A percentile compares a stretch with the other conserved stretches of the same genome.
Evolutionary conservation across 768 basidiomycete genomes (phyloP).

Genomic region (Tremella fuciformis): DNA sequence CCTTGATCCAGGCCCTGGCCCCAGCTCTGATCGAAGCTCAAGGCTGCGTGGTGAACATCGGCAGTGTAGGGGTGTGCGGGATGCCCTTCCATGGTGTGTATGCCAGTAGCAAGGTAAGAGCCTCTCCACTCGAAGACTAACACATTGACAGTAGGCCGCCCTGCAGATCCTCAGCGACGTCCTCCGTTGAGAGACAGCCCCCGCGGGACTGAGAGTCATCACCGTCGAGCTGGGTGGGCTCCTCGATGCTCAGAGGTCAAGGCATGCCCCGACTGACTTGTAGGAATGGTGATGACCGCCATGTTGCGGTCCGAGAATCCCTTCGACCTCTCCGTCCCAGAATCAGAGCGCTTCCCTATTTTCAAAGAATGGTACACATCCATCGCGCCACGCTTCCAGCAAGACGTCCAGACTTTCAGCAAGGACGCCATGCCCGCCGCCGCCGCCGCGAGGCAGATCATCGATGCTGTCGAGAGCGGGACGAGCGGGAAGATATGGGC

Average conservation of each 20-base stretch:
- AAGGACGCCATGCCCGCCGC: background rate
- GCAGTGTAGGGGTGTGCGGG: conserved; percentile 10
- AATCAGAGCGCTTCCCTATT: background rate
- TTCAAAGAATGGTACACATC: background rate
- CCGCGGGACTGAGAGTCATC: conserved; percentile 18
- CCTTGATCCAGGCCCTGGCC: conserved; percentile 10
- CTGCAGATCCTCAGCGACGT: conserved; percentile 5
- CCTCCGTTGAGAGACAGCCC: conserved; percentile 9
- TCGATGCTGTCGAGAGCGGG: conserved; percentile 15
- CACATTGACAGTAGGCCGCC: conserved; percentile 10
- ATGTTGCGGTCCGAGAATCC: background rate
- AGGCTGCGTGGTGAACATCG: conserved; percentile 14
- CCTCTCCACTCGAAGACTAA: background rate
- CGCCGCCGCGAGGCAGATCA: conserved; percentile 7
- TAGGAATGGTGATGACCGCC: conserved; percentile 7
- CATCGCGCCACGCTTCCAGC: background rate
- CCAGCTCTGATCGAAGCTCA: background rate
- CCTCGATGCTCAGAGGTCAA: background rate
- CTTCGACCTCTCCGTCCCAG: background rate
- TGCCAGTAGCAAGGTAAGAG: conserved; percentile 13
- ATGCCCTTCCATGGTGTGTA: conserved; percentile 14
- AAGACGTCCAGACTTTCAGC: background rate
- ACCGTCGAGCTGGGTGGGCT: conserved; percentile 17
- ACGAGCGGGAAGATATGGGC: conserved; percentile 11
- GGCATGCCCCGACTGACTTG: background rate